phyloP scores from a whole-genome alignment of 139 green algal genomes.

The Chlamydomonas eustigma region DNA sequence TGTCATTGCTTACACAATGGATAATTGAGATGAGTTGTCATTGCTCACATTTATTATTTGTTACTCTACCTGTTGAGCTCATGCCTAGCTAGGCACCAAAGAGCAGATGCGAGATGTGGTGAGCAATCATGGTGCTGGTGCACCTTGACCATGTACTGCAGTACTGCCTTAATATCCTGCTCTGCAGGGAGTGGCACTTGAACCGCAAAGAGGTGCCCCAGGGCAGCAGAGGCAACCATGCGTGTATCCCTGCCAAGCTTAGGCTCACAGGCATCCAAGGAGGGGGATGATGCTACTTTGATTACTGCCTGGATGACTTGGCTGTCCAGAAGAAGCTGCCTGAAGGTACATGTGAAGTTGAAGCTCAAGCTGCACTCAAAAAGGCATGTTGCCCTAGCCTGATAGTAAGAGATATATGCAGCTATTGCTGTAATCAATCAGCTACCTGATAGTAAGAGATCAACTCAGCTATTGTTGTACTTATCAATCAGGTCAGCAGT shows the following conservation, averaged over 20 bases:
- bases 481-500: too few relatives aligned
- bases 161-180: neutral
- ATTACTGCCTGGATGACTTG: neutral
- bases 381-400: too few relatives aligned
- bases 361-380: too few relatives aligned
- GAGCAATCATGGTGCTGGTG: neutral
- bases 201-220: neutral
- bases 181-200: neutral
- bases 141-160: neutral
- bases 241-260: neutral
- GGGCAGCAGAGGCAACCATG: neutral
- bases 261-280: neutral
- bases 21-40: too few relatives aligned
- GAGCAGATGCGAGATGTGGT: neutral
- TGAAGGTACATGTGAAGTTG: neutral
- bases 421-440: too few relatives aligned
- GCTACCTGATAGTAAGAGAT: too few relatives aligned
- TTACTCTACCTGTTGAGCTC: conserved; percentile 3
- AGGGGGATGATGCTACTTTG: neutral
- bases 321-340: conserved; percentile 1
- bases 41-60: too few relatives aligned
- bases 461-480: too few relatives aligned
- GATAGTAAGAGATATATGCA: too few relatives aligned
- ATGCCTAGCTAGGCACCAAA: conserved; percentile 14
- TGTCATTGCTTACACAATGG: too few relatives aligned